Evolutionary conservation across 2,329 filamentous ascomycete genomes (phyloP).

Genomic region (Phyllachora maydis): DNA sequence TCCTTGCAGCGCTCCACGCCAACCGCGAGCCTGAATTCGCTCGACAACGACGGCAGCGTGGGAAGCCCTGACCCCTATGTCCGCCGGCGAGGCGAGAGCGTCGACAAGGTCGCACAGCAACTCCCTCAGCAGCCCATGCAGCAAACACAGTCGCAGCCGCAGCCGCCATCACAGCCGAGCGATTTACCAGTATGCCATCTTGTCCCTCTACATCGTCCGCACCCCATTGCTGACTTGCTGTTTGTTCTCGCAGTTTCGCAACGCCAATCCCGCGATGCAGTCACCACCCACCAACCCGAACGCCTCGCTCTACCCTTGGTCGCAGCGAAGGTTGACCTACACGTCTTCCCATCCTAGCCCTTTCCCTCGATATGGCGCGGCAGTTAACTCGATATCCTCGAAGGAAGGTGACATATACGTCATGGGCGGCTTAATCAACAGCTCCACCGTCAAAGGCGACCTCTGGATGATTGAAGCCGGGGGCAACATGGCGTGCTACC

Average conservation of each 20-base stretch:
- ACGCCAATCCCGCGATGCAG: conserved; percentile 16
- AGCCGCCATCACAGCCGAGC: conserved; percentile 15
- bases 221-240: conserved; percentile 1
- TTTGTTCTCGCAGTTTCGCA: conserved; percentile 41
- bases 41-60: conserved; percentile 35
- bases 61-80: conserved; percentile 42
- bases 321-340: conserved; percentile 72
- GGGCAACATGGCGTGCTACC: conserved; percentile 74
- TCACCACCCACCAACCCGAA: conserved; percentile 34
- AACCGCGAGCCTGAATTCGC: conserved; percentile 57
- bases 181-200: conserved; percentile 19
- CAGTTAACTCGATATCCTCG: conserved; percentile 77
- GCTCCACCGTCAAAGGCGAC: conserved; percentile 88
- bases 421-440: conserved; percentile 92
- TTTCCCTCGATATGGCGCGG: conserved; percentile 91
- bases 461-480: conserved; percentile 94
- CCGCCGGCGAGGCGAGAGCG: conserved; percentile 29
- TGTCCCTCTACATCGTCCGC: conserved; percentile 3
- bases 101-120: conserved; percentile 27
- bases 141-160: conserved; percentile 9
- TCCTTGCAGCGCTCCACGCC: conserved; percentile 42
- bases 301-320: conserved; percentile 85
- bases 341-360: conserved; percentile 65
- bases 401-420: conserved; percentile 96
- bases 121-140: conserved; percentile 20